A percentile compares a stretch with the other conserved stretches of the same genome.
These are phyloP conservation scores for Globisporangium lucens DNA, from an alignment of 352 stramenopile species.

Conservation along the genomic window DNA sequence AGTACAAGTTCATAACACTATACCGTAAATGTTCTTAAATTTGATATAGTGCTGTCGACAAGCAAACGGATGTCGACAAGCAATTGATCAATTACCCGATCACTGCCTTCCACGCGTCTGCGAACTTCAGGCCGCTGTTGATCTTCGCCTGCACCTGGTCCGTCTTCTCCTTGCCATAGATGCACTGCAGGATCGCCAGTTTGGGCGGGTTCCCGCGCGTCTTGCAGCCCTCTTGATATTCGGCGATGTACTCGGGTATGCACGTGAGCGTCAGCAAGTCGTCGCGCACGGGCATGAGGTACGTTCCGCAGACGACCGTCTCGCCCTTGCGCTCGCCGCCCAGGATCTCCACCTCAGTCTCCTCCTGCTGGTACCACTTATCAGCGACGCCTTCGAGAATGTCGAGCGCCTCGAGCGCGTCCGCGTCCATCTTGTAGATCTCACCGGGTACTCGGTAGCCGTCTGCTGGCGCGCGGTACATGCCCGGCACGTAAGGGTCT, in stretches of 20 bases:
- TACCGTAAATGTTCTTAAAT: no score
- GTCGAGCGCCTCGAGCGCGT: constrained; percentile 57
- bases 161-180: constrained; percentile 42
- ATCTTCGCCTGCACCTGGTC: constrained; percentile 39
- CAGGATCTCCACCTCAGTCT: constrained; percentile 53
- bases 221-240: constrained; percentile 45
- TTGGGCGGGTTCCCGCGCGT: constrained; percentile 38
- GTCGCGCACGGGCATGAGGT: constrained; percentile 56
- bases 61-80: no score
- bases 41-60: no score
- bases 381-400: constrained; percentile 73
- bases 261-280: constrained; percentile 46
- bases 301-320: constrained; percentile 41
- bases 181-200: constrained; percentile 51
- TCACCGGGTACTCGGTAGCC: constrained; percentile 57
- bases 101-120: constrained; percentile 36
- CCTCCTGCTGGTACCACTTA: constrained; percentile 62
- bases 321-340: constrained; percentile 38
- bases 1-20: no score
- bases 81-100: background rate
- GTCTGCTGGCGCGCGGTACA: constrained; percentile 41
- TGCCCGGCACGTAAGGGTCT: constrained; percentile 59
- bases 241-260: constrained; percentile 49
- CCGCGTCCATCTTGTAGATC: constrained; percentile 56
- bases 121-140: constrained; percentile 38